Evolutionary conservation across 495 filamentous ascomycete genomes (phyloP).

Genomic region (Achaetomiella virescens): DNA sequence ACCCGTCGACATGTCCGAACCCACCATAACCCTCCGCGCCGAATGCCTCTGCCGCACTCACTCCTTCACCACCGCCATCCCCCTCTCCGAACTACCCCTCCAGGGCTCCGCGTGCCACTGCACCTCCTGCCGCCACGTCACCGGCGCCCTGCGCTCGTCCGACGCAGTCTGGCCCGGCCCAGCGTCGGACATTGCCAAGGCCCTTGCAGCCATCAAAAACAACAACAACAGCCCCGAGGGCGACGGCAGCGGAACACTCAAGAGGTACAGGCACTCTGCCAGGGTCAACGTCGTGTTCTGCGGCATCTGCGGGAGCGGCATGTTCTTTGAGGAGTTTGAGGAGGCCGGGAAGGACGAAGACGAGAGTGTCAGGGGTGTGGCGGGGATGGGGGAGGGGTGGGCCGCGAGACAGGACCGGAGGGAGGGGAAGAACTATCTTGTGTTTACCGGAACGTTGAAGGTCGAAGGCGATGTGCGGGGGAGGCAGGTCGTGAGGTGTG

Average conservation of each 20-base stretch:
- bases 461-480: constrained; percentile 17
- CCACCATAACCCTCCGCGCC: constrained; percentile 16
- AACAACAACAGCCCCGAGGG: background rate
- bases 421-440: constrained; percentile 7
- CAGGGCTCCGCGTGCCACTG: constrained; percentile 35
- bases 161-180: constrained; percentile 19
- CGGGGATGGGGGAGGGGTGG: constrained; percentile 17
- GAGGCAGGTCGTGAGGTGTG: constrained; percentile 20
- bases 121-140: constrained; percentile 35
- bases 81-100: constrained; percentile 23
- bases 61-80: constrained; percentile 21
- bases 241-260: constrained; percentile 9
- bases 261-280: constrained; percentile 30
- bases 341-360: background rate
- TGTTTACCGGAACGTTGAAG: constrained; percentile 29
- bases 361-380: background rate
- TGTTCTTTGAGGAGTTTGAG: constrained; percentile 32
- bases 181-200: background rate
- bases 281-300: constrained; percentile 36
- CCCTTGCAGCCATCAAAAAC: background rate
- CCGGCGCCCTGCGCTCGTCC: constrained; percentile 28
- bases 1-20: too few relatives aligned
- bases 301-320: constrained; percentile 38
- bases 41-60: constrained; percentile 32
- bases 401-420: too few relatives aligned